Percentiles rank a stretch among this genome's conserved stretches.
Evolutionary conservation across 257 asterid species (phyloP).

Genomic region (Apocynum venetum): DNA sequence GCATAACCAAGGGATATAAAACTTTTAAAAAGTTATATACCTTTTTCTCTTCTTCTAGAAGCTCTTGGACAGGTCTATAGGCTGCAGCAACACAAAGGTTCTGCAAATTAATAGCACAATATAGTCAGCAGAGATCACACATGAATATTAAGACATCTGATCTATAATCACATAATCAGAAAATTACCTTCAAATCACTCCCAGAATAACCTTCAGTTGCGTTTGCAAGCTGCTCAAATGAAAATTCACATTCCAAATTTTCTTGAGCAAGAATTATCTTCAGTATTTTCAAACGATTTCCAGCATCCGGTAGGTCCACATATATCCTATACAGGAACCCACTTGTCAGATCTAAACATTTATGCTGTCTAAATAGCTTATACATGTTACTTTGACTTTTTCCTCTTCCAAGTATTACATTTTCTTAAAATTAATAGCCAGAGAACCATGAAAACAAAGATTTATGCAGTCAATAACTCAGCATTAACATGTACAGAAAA

Average conservation of each 20-base stretch:
- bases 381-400: not conserved
- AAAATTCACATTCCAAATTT: slow-evolving; percentile 63
- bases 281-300: slow-evolving; percentile 79
- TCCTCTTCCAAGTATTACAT: not conserved
- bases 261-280: slow-evolving; percentile 76
- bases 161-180: slow-evolving; percentile 1
- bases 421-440: not conserved
- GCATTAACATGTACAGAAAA: not conserved
- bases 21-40: slow-evolving; percentile 23
- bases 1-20: not conserved
- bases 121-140: slow-evolving; percentile 8
- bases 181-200: slow-evolving; percentile 88
- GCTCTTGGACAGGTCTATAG: slow-evolving; percentile 91
- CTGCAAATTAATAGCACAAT: slow-evolving; percentile 35
- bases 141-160: not conserved
- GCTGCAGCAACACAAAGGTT: slow-evolving; percentile 96
- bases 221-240: slow-evolving; percentile 79
- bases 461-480: not conserved
- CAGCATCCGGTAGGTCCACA: slow-evolving; percentile 95
- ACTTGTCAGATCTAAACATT: slow-evolving; percentile 13
- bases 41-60: slow-evolving; percentile 69
- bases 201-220: slow-evolving; percentile 98
- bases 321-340: slow-evolving; percentile 60
- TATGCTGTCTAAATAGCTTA: not conserved
- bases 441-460: not conserved